Conservation (phyloP, 1,284 basidiomycete species). For the Naganishia cerealis region DNA sequence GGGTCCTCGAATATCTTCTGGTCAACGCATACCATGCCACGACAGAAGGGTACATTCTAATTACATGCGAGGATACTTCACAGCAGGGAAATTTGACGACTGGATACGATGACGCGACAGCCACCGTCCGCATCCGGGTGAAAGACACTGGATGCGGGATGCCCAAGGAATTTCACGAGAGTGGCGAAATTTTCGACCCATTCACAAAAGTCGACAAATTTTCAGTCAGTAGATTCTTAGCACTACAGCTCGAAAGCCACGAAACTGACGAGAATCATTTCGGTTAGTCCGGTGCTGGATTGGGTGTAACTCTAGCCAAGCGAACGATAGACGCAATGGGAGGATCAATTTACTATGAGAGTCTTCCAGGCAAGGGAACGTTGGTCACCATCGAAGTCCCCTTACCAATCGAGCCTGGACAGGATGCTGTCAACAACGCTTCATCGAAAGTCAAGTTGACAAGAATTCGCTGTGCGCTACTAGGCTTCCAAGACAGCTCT, state of each 20-base stretch:
- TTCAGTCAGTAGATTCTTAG: constrained; percentile 5
- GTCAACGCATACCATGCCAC: constrained; percentile 32
- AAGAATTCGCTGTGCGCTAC: constrained; percentile 1
- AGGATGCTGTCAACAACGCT: constrained; percentile 34
- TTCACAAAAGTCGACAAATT: constrained; percentile 40
- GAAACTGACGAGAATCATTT: neutral
- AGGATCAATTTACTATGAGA: constrained; percentile 39
- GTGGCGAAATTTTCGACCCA: constrained; percentile 37
- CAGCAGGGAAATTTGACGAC: neutral
- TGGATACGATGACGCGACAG: constrained; percentile 28
- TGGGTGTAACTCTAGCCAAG: constrained; percentile 40
- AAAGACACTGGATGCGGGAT: constrained; percentile 47
- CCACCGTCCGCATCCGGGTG: constrained; percentile 43
- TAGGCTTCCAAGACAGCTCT: constrained; percentile 25
- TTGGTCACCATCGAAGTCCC: constrained; percentile 41
- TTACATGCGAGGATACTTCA: constrained; percentile 31
- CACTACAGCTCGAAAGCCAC: neutral
- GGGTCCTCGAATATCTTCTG: constrained; percentile 25
- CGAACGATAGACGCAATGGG: constrained; percentile 42
- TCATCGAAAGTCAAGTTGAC: constrained; percentile 35
- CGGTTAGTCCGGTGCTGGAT: constrained; percentile 38
- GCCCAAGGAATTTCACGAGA: constrained; percentile 38
- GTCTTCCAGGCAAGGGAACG: constrained; percentile 38
- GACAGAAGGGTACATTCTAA: constrained; percentile 23
- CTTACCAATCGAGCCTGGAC: constrained; percentile 37